phyloP scores from a whole-genome alignment of 1,139 yeast genomes.

The Taiozyma sp. region DNA sequence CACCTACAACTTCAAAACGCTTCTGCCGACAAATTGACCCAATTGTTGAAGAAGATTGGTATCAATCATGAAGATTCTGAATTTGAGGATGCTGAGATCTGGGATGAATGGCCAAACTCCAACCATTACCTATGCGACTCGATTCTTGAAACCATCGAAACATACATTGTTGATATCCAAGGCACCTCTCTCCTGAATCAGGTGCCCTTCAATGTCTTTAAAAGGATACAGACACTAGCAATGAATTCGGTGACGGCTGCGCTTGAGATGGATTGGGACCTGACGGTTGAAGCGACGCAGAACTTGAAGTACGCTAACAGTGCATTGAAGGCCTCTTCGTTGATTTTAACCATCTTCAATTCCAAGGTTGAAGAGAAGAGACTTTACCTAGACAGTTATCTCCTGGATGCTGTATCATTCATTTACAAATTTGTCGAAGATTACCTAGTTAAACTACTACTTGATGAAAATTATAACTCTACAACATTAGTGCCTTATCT shows the following conservation, averaged over 20 bases:
- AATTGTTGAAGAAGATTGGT: constrained; percentile 12
- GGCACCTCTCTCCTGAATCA: constrained; percentile 12
- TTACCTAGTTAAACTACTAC: constrained; percentile 25
- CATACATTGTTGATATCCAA: constrained; percentile 18
- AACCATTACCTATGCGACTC: constrained; percentile 14
- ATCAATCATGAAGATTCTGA: constrained; percentile 21
- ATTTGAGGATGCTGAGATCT: constrained; percentile 17
- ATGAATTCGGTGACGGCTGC: constrained; percentile 22
- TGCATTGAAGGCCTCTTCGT: constrained; percentile 35
- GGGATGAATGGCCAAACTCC: constrained; percentile 21
- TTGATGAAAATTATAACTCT: constrained; percentile 1
- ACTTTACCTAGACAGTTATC: constrained; percentile 41
- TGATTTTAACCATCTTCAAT: constrained; percentile 38
- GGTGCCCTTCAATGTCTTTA: constrained; percentile 21
- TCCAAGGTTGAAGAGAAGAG: constrained; percentile 37
- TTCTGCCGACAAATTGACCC: constrained; percentile 6
- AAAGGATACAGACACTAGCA: constrained; percentile 25
- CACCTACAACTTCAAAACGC: constrained; percentile 15
- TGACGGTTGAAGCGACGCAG: neutral
- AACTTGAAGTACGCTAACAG: constrained; percentile 18
- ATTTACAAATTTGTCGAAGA: constrained; percentile 34
- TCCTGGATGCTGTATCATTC: constrained; percentile 38
- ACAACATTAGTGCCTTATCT: constrained; percentile 12
- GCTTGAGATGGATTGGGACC: constrained; percentile 20
- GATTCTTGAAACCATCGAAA: constrained; percentile 20